Evolutionary conservation across 352 stramenopile genomes (phyloP).

Genomic region (Globisporangium heterothallicum): DNA sequence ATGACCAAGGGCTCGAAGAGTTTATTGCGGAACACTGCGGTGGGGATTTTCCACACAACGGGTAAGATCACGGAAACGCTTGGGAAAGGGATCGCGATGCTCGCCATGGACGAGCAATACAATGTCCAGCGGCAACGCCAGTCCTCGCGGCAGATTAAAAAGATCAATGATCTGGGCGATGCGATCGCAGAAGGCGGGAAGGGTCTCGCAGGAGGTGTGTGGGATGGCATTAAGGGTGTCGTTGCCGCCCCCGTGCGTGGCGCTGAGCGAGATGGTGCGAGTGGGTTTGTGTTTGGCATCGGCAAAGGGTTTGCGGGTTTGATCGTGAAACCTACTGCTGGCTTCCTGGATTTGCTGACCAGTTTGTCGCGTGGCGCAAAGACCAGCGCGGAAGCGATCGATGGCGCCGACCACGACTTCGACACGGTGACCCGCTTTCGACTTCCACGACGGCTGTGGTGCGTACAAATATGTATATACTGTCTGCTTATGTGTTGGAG

Average conservation of each 20-base stretch:
- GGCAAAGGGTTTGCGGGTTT: conserved; percentile 78
- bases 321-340: conserved; percentile 79
- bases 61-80: conserved; percentile 88
- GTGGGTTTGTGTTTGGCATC: conserved; percentile 81
- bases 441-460: conserved; percentile 72
- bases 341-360: conserved; percentile 78
- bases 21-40: conserved; percentile 78
- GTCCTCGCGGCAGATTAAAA: conserved; percentile 68
- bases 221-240: conserved; percentile 79
- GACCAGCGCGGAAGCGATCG: conserved; percentile 74
- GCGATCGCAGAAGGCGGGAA: conserved; percentile 80
- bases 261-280: conserved; percentile 68
- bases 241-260: conserved; percentile 70
- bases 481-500: neutral
- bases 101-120: conserved; percentile 87
- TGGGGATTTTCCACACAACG: conserved; percentile 88
- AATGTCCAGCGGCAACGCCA: conserved; percentile 75
- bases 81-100: conserved; percentile 77
- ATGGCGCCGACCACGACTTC: conserved; percentile 46
- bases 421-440: conserved; percentile 56
- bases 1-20: conserved; percentile 88
- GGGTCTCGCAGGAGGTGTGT: conserved; percentile 70
- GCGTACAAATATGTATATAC: conserved; percentile 13
- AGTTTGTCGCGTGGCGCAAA: conserved; percentile 77
- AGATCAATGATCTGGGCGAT: conserved; percentile 73